Evolutionary conservation across 495 filamentous ascomycete genomes (phyloP).

Genomic region (Lophiotrema nucula): DNA sequence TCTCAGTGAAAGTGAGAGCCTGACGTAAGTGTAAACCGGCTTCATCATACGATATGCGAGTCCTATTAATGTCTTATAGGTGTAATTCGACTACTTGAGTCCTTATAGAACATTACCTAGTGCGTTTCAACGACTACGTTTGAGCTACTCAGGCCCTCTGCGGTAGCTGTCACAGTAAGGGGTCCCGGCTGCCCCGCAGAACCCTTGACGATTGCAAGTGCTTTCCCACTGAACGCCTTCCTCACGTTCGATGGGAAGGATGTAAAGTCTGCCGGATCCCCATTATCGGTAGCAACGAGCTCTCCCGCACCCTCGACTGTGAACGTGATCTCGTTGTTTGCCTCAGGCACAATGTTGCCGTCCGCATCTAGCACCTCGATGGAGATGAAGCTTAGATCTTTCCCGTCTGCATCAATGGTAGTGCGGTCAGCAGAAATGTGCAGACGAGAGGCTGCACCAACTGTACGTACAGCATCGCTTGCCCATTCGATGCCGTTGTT

Average conservation of each 20-base stretch:
- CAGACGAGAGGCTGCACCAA: slow-evolving; percentile 38
- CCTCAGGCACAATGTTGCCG: slow-evolving; percentile 43
- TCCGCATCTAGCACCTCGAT: slow-evolving; percentile 45
- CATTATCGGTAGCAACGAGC: slow-evolving; percentile 51
- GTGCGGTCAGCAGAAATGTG: slow-evolving; percentile 42
- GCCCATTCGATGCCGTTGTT: slow-evolving; percentile 47
- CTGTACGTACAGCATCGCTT: slow-evolving; percentile 42
- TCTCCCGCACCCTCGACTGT: slow-evolving; percentile 43
- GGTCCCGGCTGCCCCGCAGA: slow-evolving; percentile 36
- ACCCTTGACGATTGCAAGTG: slow-evolving; percentile 45
- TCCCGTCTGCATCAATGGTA: slow-evolving; percentile 36
- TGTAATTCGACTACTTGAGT: no score
- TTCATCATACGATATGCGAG: no score
- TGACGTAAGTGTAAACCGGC: no score
- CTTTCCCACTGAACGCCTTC: slow-evolving; percentile 48
- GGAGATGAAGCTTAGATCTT: slow-evolving; percentile 47
- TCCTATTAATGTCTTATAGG: no score
- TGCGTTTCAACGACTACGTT: no score
- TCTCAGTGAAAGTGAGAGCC: no score
- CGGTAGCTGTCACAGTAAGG: slow-evolving; percentile 41
- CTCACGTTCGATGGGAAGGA: slow-evolving; percentile 45
- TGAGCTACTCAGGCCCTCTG: slow-evolving; percentile 38
- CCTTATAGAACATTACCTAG: no score
- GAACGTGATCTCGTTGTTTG: slow-evolving; percentile 45
- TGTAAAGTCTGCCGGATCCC: slow-evolving; percentile 47